These are phyloP conservation scores for Bipolaris gigantea DNA, from an alignment of 2,329 filamentous ascomycete genomes.

Conservation along the genomic window DNA sequence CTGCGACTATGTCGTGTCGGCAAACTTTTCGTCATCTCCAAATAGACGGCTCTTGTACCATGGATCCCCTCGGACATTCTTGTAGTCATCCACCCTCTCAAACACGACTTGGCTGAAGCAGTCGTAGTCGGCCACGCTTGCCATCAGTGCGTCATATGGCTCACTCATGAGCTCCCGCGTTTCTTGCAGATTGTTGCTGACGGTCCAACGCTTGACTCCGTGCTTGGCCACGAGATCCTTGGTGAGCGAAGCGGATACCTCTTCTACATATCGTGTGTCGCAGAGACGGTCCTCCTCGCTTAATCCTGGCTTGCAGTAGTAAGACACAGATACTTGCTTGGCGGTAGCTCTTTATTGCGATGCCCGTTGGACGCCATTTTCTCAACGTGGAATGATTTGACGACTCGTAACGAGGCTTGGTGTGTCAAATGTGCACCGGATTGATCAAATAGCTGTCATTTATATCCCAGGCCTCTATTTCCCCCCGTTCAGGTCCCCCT, in stretches of 20 bases:
- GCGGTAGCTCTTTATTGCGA: background rate
- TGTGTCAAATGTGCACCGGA: background rate
- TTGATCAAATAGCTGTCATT: background rate
- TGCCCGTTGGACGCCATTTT: background rate
- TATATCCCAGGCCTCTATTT: background rate
- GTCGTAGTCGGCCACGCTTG: conserved; percentile 55
- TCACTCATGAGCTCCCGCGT: conserved; percentile 44
- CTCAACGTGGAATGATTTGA: background rate
- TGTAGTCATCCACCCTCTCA: conserved; percentile 50
- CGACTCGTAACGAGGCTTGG: background rate
- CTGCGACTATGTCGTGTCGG: conserved; percentile 54
- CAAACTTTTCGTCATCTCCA: conserved; percentile 55
- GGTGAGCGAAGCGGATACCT: conserved; percentile 52
- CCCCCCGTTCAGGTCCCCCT: background rate
- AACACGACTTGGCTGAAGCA: conserved; percentile 56
- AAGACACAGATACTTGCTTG: conserved; percentile 45
- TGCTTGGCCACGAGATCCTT: conserved; percentile 56
- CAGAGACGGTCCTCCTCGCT: conserved; percentile 53
- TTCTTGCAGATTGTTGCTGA: conserved; percentile 47
- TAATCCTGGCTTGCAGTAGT: conserved; percentile 55
- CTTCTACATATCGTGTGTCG: conserved; percentile 54
- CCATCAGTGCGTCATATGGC: conserved; percentile 52
- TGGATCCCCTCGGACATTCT: conserved; percentile 54
- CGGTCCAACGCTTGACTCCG: conserved; percentile 52
- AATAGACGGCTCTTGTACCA: conserved; percentile 52